Percentiles rank a stretch among this genome's conserved stretches.
Conservation (phyloP, 345 rosid species). For the Salix arbutifolia region DNA sequence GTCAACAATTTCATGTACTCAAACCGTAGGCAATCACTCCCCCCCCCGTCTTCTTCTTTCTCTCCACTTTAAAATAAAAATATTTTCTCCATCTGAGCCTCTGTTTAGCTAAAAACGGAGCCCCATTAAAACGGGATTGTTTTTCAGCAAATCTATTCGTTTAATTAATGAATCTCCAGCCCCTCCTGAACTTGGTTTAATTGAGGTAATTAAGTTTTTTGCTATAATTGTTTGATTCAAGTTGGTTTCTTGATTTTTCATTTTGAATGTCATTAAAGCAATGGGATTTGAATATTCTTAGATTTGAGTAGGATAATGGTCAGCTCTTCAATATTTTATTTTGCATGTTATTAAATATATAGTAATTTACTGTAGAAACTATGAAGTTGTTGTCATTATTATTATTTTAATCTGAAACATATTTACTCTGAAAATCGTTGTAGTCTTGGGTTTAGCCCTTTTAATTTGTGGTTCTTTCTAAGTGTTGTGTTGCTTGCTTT, state of each 20-base stretch:
- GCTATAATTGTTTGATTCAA: neutral
- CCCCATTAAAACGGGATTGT: neutral
- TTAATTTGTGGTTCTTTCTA: neutral
- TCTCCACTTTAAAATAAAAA: neutral
- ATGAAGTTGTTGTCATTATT: neutral
- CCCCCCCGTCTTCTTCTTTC: neutral
- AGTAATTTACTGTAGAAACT: neutral
- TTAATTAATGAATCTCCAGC: neutral
- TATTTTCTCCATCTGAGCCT: neutral
- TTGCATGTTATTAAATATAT: neutral
- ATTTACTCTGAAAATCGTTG: neutral
- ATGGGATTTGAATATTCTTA: neutral
- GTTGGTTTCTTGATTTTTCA: neutral
- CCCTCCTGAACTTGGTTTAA: neutral
- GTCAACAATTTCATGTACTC: neutral
- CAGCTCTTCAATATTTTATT: neutral
- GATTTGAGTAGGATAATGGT: neutral
- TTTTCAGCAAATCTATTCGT: neutral
- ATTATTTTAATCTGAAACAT: neutral
- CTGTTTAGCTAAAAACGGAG: neutral
- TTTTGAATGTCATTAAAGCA: neutral
- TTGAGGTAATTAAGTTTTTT: neutral
- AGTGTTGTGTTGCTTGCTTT: neutral
- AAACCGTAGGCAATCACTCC: neutral
- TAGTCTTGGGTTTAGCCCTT: neutral